A percentile compares a stretch with the other conserved stretches of the same genome.
phyloP scores from a whole-genome alignment of 805 yeast genomes.

The Candida mattraensis region DNA sequence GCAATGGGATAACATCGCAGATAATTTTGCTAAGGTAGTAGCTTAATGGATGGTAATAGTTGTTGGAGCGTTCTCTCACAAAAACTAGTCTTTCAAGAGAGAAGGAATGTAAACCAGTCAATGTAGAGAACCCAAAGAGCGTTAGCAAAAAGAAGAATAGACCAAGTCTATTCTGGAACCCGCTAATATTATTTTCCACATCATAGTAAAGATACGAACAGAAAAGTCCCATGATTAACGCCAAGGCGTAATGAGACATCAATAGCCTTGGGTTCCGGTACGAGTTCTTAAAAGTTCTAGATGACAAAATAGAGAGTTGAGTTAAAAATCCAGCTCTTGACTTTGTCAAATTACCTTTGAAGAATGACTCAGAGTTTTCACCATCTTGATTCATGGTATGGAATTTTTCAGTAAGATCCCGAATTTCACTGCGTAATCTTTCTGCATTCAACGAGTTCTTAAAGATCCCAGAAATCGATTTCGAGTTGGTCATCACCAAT shows the following conservation, averaged over 20 bases:
- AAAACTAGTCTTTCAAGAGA: constrained; percentile 86
- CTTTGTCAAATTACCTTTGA: constrained; percentile 32
- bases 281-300: constrained; percentile 87
- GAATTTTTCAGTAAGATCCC: constrained; percentile 19
- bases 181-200: constrained; percentile 85
- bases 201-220: constrained; percentile 85
- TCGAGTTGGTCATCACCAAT: constrained; percentile 4
- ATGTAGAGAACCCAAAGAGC: constrained; percentile 89
- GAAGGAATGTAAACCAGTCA: constrained; percentile 89
- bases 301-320: constrained; percentile 74
- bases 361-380: constrained; percentile 21
- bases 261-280: constrained; percentile 92
- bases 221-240: constrained; percentile 74
- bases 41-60: constrained; percentile 85
- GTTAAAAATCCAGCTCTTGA: constrained; percentile 57
- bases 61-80: constrained; percentile 90
- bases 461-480: constrained; percentile 24
- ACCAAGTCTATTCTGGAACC: constrained; percentile 94
- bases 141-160: constrained; percentile 88
- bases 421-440: constrained; percentile 42
- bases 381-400: constrained; percentile 12
- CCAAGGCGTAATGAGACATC: constrained; percentile 77
- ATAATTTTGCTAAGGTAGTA: constrained; percentile 82
- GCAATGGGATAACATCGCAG: constrained; percentile 89
- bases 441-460: constrained; percentile 38